Evolutionary conservation across 441 rosid species (phyloP), one percentile per base, ranked within the genome.

Genomic region (Daphne laureola): DNA sequence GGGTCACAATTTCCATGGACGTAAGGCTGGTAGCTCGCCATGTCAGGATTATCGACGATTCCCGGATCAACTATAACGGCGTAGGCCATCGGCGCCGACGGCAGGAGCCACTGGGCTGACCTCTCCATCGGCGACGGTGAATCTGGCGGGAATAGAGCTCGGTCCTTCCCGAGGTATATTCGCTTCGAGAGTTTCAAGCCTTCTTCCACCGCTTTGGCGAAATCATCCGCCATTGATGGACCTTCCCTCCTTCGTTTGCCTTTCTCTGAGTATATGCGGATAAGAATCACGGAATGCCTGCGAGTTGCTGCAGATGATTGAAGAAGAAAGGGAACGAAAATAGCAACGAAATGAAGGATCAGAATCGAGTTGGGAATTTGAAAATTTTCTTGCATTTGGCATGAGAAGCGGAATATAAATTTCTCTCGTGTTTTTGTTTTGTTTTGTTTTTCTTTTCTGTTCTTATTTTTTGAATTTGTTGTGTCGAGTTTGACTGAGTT

Each of bases 11-110:
- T 70, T 44, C 99, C 97, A 64, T 93, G 71, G 57, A 93, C 96
- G 70, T 93, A 83, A 13, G 99, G 99, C 82, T 93, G 99, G 68
- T 93, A 93, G 67, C 97, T 90, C 11, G 99, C 89, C 23, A 93
- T 67, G 50, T 90, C 97, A 6, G 99, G 99, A 61, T 93, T 90
- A 57, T 93, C 99, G 15, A 90, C 99, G 14, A 85, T 75, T 41
- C 75, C 78, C 25, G 99, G 99, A 66, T 93, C 81, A 40, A 72
- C 49, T 43, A 93, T 83, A 21, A 90, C 86, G 1, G 99, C 95
- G 68, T 93, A 93, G 0, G 78, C 83, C 93, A 87, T 85, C 2
- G 97, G 97, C 8, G 96, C 73, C 23, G 78, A 67, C 0, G 97
- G 99, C 5, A 93, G 72, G 62, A 60, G 72, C 21, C 46, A 44